Evolutionary conservation across 192 early-diverging fungal genomes (phyloP).

Genomic region (Backusella westeae): DNA sequence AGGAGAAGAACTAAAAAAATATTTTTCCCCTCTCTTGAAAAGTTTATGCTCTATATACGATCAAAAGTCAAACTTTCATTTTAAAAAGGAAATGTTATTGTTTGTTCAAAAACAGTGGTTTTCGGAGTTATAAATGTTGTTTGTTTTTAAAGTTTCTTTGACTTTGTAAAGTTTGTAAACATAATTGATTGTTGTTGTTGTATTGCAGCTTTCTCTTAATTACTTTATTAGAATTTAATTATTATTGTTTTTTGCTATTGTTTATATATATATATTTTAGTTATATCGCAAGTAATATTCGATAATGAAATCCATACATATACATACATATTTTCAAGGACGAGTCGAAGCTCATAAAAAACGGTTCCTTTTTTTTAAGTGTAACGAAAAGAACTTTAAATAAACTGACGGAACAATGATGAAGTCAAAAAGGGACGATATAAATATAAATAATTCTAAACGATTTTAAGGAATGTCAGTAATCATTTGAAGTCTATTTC

Average conservation of each 20-base stretch:
- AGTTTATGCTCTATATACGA: background rate
- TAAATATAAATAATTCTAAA: background rate
- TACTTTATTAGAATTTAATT: background rate
- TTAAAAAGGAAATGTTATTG: slow-evolving; percentile 6
- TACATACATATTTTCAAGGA: background rate
- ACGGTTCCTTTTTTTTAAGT: background rate
- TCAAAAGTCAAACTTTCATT: background rate
- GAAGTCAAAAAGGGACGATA: background rate
- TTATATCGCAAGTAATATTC: background rate
- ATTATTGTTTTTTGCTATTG: background rate
- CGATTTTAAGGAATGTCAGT: background rate
- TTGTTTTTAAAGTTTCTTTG: background rate
- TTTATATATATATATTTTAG: background rate
- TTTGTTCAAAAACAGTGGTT: background rate
- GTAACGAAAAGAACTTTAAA: background rate
- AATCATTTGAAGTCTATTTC: background rate
- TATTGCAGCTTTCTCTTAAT: background rate
- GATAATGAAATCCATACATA: background rate
- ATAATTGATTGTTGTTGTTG: background rate
- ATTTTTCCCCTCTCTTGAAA: background rate
- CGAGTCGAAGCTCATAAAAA: background rate
- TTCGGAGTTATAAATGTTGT: background rate
- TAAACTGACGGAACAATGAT: background rate
- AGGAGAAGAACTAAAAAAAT: background rate
- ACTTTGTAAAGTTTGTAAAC: background rate